A percentile compares a stretch with the other conserved stretches of the same genome.
These are phyloP conservation scores for Lentinula boryana DNA, from an alignment of 768 basidiomycete species.

Conservation along the genomic window DNA sequence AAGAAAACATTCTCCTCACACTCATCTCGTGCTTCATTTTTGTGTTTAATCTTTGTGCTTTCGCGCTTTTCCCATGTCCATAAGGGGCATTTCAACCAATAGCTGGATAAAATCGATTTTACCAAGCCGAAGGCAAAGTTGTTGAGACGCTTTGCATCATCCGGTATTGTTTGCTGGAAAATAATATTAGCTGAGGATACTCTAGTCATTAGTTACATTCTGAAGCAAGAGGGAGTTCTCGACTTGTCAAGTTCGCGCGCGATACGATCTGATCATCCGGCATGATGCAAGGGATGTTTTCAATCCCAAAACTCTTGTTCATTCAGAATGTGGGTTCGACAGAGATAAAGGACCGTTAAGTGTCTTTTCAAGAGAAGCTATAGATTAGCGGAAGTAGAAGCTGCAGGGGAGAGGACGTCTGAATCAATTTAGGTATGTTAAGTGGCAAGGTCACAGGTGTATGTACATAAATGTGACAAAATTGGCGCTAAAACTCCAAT, in stretches of 20 bases:
- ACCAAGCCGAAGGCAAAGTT: conserved; percentile 16
- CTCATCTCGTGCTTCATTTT: too few relatives aligned
- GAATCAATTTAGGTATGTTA: too few relatives aligned
- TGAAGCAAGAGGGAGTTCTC: not conserved
- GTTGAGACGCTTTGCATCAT: conserved; percentile 12
- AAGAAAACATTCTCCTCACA: too few relatives aligned
- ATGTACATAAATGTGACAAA: too few relatives aligned
- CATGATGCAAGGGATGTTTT: conserved; percentile 14
- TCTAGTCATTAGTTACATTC: not conserved
- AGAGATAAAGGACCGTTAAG: conserved; percentile 23
- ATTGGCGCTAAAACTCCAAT: too few relatives aligned
- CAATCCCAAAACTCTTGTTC: conserved; percentile 21
- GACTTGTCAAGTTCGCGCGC: conserved; percentile 16
- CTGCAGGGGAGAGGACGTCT: conserved; percentile 19
- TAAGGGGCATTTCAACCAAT: too few relatives aligned
- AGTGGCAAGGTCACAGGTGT: too few relatives aligned
- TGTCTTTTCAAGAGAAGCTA: conserved; percentile 27
- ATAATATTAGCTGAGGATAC: conserved; percentile 7
- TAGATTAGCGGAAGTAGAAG: too few relatives aligned
- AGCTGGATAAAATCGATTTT: too few relatives aligned
- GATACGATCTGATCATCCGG: conserved; percentile 14
- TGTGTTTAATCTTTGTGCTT: too few relatives aligned
- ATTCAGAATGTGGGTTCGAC: conserved; percentile 18
- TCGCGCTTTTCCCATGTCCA: too few relatives aligned
- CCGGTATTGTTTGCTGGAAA: conserved; percentile 15